Evolutionary conservation across 2,329 filamentous ascomycete genomes (phyloP), one percentile per base, ranked within the genome.

Genomic region (Alternaria dauci): DNA sequence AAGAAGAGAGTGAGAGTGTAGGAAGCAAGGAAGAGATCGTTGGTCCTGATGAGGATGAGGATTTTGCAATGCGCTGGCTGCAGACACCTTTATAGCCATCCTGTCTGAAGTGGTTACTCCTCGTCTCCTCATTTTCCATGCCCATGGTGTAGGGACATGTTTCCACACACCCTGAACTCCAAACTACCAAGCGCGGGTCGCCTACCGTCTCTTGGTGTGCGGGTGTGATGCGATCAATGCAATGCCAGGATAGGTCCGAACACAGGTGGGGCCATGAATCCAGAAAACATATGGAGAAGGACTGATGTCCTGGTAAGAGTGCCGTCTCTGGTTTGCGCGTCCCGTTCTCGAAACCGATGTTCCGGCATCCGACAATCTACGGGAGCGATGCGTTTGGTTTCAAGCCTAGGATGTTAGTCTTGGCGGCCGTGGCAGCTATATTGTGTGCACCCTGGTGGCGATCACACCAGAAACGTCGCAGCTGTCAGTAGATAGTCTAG

Each of bases 11-110:
- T 68, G 54, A 23, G 41, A 65, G 55, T 39, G 56, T 60, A 66
- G 36, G 50, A 39, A 41, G 25, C 50, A 41, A 52, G 36, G 50
- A 52, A 41, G 36, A 39, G 50, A 52, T 53, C 46, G 59, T 23
- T 57, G 65, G 54, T 62, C 59, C 46, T 52, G 54, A 57, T 65
- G 59, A 65, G 50, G 41, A 47, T 58, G 44, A n/a, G 14, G 46
- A 44, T 30, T 11, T 18, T 28, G 39, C 8, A 48, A 7, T 50
- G n/a, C 11, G 53, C 42, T 18, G 9, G 32, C 5, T 18, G 9
- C 36, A 25, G 2, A 58, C 23, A n/a, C 42, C 56, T 68, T 63
- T 68, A 62, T 67, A 66, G 30, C 47, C 46, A 52, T 52, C 4
- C 7, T 41, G 36, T 20, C 16, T 20, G 20, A 5, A 26, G 3